A percentile compares a stretch with the other conserved stretches of the same genome.
Conservation (phyloP, 1,284 basidiomycete genomes). For the Cryptococcus sp. region DNA sequence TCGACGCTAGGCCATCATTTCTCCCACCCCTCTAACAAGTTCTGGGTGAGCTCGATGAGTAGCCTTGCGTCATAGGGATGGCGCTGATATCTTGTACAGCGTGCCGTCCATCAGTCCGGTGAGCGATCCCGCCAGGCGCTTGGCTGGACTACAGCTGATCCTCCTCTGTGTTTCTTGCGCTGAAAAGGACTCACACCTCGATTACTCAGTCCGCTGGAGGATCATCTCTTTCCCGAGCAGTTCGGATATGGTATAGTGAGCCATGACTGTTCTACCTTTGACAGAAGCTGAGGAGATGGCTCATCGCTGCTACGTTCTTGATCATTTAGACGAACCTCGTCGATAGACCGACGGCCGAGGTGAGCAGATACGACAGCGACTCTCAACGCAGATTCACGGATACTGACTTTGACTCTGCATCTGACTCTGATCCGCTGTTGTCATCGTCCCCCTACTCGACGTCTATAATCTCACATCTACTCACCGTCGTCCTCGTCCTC, state of each 20-base stretch:
- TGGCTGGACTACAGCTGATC: not conserved
- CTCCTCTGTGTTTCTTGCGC: slow-evolving; percentile 3
- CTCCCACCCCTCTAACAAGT: slow-evolving; percentile 66
- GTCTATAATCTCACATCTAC: not conserved
- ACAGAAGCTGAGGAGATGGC: not conserved
- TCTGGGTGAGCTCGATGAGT: slow-evolving; percentile 40
- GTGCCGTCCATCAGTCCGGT: slow-evolving; percentile 62
- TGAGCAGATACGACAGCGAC: slow-evolving; percentile 26
- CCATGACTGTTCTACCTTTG: not conserved
- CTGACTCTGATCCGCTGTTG: not conserved
- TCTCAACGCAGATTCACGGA: too few relatives aligned
- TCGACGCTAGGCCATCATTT: slow-evolving; percentile 69
- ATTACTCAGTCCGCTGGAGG: slow-evolving; percentile 45
- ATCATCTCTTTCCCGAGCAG: slow-evolving; percentile 32
- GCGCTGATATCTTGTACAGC: slow-evolving; percentile 34
- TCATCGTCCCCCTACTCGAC: not conserved
- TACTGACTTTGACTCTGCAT: slow-evolving; percentile 17
- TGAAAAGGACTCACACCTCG: slow-evolving; percentile 59
- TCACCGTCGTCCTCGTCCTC: not conserved
- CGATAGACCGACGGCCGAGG: slow-evolving; percentile 62
- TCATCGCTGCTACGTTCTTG: not conserved
- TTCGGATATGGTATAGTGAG: slow-evolving; percentile 61
- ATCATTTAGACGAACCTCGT: slow-evolving; percentile 62
- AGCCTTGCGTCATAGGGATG: not conserved
- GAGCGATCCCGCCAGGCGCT: slow-evolving; percentile 9